Evolutionary conservation across 2,329 filamentous ascomycete genomes (phyloP).

Genomic region (Tolypocladium pustulatum): DNA sequence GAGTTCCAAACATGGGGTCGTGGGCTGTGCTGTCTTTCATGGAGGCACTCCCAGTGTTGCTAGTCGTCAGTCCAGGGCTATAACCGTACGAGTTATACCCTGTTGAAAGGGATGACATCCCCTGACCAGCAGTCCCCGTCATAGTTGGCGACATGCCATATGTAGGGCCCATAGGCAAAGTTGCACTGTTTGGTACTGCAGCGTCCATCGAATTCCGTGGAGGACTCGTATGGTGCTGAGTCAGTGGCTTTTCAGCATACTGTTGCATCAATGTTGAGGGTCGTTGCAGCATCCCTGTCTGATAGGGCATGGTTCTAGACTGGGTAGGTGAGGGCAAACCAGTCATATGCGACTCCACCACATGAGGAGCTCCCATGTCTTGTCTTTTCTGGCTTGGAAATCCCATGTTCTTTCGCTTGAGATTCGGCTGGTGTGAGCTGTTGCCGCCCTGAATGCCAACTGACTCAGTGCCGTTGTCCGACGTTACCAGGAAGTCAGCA

Average conservation of each 20-base stretch:
- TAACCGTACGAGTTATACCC: slow-evolving; percentile 25
- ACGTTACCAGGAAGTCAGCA: slow-evolving; percentile 49
- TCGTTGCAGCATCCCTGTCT: not conserved
- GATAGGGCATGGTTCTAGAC: not conserved
- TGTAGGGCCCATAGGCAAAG: slow-evolving; percentile 6
- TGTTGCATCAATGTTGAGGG: not conserved
- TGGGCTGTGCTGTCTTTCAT: slow-evolving; percentile 27
- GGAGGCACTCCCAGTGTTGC: slow-evolving; percentile 14
- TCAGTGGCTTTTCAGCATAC: not conserved
- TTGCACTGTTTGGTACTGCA: not conserved
- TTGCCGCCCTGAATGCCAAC: slow-evolving; percentile 29
- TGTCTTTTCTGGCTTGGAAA: not conserved
- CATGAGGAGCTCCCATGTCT: not conserved
- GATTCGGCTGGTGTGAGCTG: slow-evolving; percentile 18
- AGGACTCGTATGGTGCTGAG: not conserved
- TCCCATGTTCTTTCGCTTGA: not conserved
- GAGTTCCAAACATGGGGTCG: slow-evolving; percentile 50
- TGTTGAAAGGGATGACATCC: slow-evolving; percentile 1
- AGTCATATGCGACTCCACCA: not conserved
- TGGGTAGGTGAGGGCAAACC: not conserved
- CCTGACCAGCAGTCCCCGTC: not conserved
- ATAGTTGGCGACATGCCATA: slow-evolving; percentile 8
- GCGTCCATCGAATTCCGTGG: not conserved
- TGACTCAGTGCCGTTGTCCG: slow-evolving; percentile 37
- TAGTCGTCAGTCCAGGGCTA: slow-evolving; percentile 17